phyloP scores from a whole-genome alignment of 1,284 basidiomycete species.

The Ustilago sp. region DNA sequence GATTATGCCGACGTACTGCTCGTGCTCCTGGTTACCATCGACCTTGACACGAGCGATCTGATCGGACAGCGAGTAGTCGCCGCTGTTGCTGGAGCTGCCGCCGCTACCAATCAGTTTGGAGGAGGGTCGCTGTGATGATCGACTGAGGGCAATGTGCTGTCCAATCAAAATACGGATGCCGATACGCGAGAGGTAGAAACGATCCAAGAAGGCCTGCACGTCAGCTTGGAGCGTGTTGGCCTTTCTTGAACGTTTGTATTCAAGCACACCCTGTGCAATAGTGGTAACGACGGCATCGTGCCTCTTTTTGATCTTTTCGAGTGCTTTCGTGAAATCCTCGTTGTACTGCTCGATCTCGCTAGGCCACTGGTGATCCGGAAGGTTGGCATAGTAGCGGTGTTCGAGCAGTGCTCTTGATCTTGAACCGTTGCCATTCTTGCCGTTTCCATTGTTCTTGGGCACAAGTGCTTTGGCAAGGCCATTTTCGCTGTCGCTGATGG shows the following conservation, averaged over 20 bases:
- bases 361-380: slow-evolving; percentile 80
- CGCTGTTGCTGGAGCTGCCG: slow-evolving; percentile 21
- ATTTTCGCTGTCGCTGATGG: slow-evolving; percentile 47
- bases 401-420: slow-evolving; percentile 49
- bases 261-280: slow-evolving; percentile 81
- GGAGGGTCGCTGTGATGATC: slow-evolving; percentile 47
- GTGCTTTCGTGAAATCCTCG: slow-evolving; percentile 84
- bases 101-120: slow-evolving; percentile 40
- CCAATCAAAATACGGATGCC: slow-evolving; percentile 72
- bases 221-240: slow-evolving; percentile 78
- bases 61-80: slow-evolving; percentile 39
- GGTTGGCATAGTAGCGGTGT: slow-evolving; percentile 81
- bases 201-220: slow-evolving; percentile 94
- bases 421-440: slow-evolving; percentile 44
- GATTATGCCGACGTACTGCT: slow-evolving; percentile 96
- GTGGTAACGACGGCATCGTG: slow-evolving; percentile 99
- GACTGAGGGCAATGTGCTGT: slow-evolving; percentile 68
- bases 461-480: slow-evolving; percentile 37
- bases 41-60: slow-evolving; percentile 38
- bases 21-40: slow-evolving; percentile 56
- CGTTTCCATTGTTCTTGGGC: slow-evolving; percentile 31
- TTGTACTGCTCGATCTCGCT: slow-evolving; percentile 96
- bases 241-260: slow-evolving; percentile 74
- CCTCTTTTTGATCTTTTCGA: slow-evolving; percentile 90
- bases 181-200: slow-evolving; percentile 97